phyloP scores from a whole-genome alignment of 768 basidiomycete genomes.

The Pholiota conissans region DNA sequence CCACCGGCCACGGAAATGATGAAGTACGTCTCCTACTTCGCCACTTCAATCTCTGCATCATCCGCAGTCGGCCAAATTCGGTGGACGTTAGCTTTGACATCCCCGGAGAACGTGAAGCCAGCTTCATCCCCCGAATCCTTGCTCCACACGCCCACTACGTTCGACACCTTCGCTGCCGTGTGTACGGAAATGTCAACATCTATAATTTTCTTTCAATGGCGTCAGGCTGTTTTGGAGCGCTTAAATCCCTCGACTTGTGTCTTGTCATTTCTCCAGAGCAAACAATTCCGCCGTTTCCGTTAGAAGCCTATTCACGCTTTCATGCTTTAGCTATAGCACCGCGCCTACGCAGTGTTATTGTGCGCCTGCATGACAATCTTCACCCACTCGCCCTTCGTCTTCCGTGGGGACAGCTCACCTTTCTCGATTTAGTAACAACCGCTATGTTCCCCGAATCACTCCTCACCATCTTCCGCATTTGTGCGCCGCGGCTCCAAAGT shows the following conservation, averaged over 20 bases:
- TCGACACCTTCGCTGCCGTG: background rate
- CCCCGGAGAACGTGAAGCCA: background rate
- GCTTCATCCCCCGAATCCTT: background rate
- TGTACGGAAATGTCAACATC: background rate
- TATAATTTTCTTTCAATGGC: background rate
- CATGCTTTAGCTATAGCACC: background rate
- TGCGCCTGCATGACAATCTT: background rate
- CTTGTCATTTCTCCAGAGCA: background rate
- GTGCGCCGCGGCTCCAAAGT: background rate
- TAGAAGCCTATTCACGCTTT: background rate
- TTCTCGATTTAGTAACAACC: background rate
- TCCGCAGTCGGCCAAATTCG: background rate
- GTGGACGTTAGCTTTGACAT: background rate
- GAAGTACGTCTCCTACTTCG: background rate
- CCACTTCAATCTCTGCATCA: background rate
- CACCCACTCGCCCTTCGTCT: background rate
- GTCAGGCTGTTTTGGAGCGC: background rate
- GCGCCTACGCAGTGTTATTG: background rate
- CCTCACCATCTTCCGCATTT: background rate
- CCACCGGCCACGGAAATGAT: no score
- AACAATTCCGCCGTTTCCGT: background rate
- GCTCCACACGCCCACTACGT: background rate
- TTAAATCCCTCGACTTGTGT: background rate
- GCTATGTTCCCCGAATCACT: background rate
- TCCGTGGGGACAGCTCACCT: background rate